Evolutionary conservation across 208 protist genomes (phyloP).

Genomic region (Trypanosoma lewisi): DNA sequence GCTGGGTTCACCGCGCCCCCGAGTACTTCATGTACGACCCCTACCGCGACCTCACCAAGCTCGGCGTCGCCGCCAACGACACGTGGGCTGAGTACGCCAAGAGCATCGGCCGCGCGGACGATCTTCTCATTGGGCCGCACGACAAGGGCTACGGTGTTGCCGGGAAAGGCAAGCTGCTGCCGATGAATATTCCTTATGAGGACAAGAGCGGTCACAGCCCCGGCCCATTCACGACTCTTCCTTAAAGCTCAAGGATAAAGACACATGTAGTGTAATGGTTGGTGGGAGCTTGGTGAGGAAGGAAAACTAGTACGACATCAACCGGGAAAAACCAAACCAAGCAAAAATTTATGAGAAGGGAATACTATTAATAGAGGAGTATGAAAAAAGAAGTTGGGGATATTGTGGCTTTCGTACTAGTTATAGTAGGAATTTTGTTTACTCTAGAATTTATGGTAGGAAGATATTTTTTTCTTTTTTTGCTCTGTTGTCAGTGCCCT

Average conservation of each 20-base stretch:
- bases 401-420: background rate
- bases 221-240: constrained; percentile 32
- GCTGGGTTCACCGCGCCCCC: constrained; percentile 78
- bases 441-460: background rate
- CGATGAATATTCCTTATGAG: constrained; percentile 53
- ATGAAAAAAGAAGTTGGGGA: background rate
- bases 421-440: background rate
- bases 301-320: no score
- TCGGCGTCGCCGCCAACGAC: constrained; percentile 68
- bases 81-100: constrained; percentile 80
- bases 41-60: constrained; percentile 62
- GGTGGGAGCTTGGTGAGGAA: no score
- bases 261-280: background rate
- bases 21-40: constrained; percentile 66
- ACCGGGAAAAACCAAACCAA: no score
- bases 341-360: background rate
- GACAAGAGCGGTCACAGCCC: constrained; percentile 68
- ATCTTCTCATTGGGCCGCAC: constrained; percentile 44
- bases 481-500: background rate
- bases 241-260: constrained; percentile 4
- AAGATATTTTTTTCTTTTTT: background rate
- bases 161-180: constrained; percentile 50
- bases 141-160: constrained; percentile 35
- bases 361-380: background rate
- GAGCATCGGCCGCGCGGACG: constrained; percentile 66